Conservation (phyloP, 192 early-diverging fungal species). For the Gamsiella multidivaricata region DNA sequence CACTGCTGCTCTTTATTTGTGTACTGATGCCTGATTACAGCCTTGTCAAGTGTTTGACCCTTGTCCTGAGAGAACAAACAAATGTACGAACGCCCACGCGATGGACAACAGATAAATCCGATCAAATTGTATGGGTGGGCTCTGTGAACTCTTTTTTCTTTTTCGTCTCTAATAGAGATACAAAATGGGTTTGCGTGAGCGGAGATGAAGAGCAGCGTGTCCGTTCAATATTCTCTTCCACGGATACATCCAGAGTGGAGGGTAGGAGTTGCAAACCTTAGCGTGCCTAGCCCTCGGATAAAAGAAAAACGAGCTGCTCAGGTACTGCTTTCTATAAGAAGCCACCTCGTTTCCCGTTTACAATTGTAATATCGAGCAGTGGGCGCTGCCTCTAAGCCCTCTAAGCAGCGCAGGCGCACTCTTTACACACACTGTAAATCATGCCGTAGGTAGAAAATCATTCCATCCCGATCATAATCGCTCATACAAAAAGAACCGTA, state of each 20-base stretch:
- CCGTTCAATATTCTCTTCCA: background rate
- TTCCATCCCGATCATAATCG: too few species aligned
- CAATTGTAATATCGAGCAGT: too few species aligned
- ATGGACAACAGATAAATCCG: slow-evolving; percentile 13
- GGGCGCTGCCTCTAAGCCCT: too few species aligned
- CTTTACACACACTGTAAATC: too few species aligned
- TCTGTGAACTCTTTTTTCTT: slow-evolving; percentile 9
- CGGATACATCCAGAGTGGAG: slow-evolving; percentile 8
- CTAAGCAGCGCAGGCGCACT: too few species aligned
- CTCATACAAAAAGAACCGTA: too few species aligned
- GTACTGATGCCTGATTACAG: background rate
- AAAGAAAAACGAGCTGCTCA: background rate
- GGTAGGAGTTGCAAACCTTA: background rate
- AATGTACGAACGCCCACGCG: background rate
- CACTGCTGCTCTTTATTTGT: background rate
- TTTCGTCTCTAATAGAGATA: background rate
- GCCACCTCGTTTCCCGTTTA: too few species aligned
- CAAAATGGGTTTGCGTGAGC: too few species aligned
- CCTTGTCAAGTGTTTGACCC: too few species aligned
- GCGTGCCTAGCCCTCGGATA: background rate
- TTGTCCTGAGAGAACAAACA: background rate
- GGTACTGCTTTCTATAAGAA: too few species aligned
- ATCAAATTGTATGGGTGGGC: slow-evolving; percentile 5
- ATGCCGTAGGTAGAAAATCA: too few species aligned
- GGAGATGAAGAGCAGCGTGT: background rate